Evolutionary conservation across 768 basidiomycete species (phyloP).

Genomic region (Suillus brevipes): DNA sequence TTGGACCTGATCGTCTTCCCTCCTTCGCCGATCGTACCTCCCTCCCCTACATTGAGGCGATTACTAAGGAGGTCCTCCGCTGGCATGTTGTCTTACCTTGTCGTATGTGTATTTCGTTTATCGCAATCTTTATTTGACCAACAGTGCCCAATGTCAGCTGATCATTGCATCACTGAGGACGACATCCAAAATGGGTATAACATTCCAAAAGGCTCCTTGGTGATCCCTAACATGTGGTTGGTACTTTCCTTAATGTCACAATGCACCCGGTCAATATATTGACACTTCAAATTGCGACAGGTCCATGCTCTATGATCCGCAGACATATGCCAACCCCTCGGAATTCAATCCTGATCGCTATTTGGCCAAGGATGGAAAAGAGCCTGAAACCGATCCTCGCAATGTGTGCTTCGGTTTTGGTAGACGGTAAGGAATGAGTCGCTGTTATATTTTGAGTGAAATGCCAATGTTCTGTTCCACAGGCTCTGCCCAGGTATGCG

Average conservation of each 20-base stretch:
- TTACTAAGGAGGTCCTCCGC: constrained; percentile 27
- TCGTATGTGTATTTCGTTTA: constrained; percentile 16
- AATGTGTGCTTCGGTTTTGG: constrained; percentile 29
- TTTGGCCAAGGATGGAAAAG: constrained; percentile 16
- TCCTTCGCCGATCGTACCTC: constrained; percentile 20
- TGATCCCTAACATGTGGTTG: constrained; percentile 26
- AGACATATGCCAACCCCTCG: constrained; percentile 34
- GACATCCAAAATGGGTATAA: constrained; percentile 14
- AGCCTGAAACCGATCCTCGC: constrained; percentile 20
- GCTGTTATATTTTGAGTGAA: background rate
- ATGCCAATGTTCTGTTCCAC: background rate
- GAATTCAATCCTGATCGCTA: constrained; percentile 38
- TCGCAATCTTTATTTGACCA: constrained; percentile 42
- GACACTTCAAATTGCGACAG: constrained; percentile 27
- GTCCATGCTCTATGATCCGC: constrained; percentile 54
- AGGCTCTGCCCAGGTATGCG: constrained; percentile 24
- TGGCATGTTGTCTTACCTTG: constrained; percentile 22
- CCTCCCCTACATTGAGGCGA: constrained; percentile 27
- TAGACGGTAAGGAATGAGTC: constrained; percentile 21
- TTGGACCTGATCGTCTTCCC: constrained; percentile 26
- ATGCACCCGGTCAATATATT: background rate
- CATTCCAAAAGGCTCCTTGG: constrained; percentile 26
- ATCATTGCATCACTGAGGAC: constrained; percentile 24
- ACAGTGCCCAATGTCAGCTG: constrained; percentile 22
- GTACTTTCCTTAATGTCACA: constrained; percentile 18